Conservation (phyloP, 441 rosid species). For the Mallotus repandus region DNA sequence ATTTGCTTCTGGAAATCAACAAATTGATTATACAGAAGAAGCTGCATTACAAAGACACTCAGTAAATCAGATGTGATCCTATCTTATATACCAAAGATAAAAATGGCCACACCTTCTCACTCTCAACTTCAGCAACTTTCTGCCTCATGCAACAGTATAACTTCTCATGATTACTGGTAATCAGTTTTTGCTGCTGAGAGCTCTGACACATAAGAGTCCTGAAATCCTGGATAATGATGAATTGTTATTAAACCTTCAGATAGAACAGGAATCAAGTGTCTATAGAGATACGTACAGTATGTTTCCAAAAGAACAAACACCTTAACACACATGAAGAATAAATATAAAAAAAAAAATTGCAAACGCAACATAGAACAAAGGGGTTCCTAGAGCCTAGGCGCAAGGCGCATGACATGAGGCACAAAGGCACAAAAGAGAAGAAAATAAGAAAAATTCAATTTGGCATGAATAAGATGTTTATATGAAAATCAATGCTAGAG, state of each 20-base stretch:
- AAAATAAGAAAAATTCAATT: no score
- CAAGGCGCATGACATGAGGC: no score
- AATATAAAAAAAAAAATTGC: background rate
- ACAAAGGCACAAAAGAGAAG: no score
- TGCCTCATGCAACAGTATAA: constrained; percentile 39
- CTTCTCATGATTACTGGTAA: constrained; percentile 41
- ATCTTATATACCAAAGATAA: background rate
- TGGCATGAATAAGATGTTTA: no score
- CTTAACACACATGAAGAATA: background rate
- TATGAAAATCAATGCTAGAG: no score
- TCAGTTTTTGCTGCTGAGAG: constrained; percentile 48
- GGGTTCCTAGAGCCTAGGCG: no score
- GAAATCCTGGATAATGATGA: constrained; percentile 52
- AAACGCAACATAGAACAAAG: background rate
- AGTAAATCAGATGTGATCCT: background rate
- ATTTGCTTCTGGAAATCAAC: constrained; percentile 52
- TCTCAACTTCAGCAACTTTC: constrained; percentile 54
- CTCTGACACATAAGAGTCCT: constrained; percentile 43
- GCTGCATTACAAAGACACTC: constrained; percentile 34
- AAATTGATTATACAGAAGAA: constrained; percentile 42
- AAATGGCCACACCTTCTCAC: constrained; percentile 55
- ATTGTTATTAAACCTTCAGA: constrained; percentile 16
- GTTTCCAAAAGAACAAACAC: background rate
- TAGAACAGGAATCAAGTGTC: constrained; percentile 9
- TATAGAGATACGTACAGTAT: background rate